phyloP scores from a whole-genome alignment of 139 green algal genomes.

The Gonium pectorale region DNA sequence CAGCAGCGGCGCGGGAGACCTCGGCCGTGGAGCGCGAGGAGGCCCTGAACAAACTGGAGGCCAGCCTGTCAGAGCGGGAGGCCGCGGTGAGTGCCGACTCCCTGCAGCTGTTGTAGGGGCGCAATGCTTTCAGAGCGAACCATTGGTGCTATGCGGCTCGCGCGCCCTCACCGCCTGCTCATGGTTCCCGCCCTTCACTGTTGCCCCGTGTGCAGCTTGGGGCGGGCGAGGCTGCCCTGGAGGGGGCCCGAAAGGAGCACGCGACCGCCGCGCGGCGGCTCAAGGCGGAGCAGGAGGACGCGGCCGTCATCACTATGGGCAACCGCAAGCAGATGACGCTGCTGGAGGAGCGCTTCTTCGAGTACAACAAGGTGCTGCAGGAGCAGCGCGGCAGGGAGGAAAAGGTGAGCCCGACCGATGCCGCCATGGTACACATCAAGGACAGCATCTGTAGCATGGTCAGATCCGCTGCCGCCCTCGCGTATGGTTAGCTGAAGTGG shows the following conservation, averaged over 20 bases:
- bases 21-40: neutral
- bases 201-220: neutral
- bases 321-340: constrained; percentile 12
- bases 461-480: no score
- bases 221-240: neutral
- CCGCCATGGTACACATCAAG: no score
- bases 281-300: constrained; percentile 4
- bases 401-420: neutral
- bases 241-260: neutral
- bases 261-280: neutral
- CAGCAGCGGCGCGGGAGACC: neutral
- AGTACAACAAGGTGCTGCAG: neutral
- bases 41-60: neutral
- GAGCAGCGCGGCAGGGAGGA: neutral
- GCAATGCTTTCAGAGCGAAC: no score
- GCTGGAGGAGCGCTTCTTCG: neutral
- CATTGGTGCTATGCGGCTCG: no score
- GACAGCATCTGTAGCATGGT: no score
- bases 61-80: neutral
- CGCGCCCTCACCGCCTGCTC: no score
- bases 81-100: neutral
- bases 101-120: no score
- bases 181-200: neutral
- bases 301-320: neutral
- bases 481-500: no score